Base-by-base conservation (phyloP, 345 rosid species). In the Populus pruinosa region DNA sequence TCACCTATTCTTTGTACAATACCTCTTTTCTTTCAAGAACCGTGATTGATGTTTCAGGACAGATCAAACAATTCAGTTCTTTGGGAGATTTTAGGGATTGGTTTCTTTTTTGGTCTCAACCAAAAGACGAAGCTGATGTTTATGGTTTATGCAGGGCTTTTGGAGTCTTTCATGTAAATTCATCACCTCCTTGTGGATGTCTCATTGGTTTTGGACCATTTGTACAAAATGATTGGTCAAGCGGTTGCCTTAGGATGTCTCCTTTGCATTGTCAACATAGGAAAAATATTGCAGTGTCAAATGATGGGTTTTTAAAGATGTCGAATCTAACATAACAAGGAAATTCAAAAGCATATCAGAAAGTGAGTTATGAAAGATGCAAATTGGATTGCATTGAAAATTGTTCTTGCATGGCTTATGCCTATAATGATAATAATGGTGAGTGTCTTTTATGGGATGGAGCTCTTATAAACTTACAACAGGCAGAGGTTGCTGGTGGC, bases 111-210 rank as follows among this genome's bases (percentile, higher is more conserved):
- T 85, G 81, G 86, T 0, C 65, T 14, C 63, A 69, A 35, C 88
- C 88, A 67, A 56, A 31, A 14, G 4, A 1, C 1, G 41, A 59
- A 38, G 76, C 80, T 20, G 67, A 39, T 1, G 72, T 66, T 25
- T 81, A 80, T 14, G 85, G 68, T 47, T 61, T 14, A 20, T 87
- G 80, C 53, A 86, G 87, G 29, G 70, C 76, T 69, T 74, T 78
- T 69, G 80, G 78, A 35, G 44, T 12, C 29, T 79, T 64, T 10
- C 8, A 8, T 5, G 11, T 10, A 2, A 29, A 64, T 29, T 2
- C 18, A 25, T 27, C 29, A 27, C 29, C 29, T 10, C 31, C 14
- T 64, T 64, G 68, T 64, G 8, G 25, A 5, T 13, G 55, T 4
- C 5, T 43, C 33, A n/a, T 43, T 9, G 72, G 33, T 69, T 43